phyloP scores from a whole-genome alignment of 495 filamentous ascomycete species.

The Penicillium silybi region DNA sequence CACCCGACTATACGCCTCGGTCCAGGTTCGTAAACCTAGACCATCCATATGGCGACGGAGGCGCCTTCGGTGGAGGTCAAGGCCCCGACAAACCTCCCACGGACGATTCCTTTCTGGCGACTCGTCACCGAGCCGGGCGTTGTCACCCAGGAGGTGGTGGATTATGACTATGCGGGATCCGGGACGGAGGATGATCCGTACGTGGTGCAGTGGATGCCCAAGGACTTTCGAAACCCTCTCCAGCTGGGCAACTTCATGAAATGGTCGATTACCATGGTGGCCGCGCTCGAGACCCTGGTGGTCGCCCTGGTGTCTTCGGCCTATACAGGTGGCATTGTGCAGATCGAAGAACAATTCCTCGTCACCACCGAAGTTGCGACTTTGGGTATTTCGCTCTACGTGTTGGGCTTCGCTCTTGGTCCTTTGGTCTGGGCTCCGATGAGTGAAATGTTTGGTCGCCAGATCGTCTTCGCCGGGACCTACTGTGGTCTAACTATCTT shows the following conservation, averaged over 20 bases:
- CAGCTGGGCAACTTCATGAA: slow-evolving; percentile 52
- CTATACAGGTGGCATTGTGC: slow-evolving; percentile 59
- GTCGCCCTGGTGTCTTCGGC: slow-evolving; percentile 70
- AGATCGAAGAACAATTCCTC: slow-evolving; percentile 53
- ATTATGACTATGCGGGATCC: slow-evolving; percentile 54
- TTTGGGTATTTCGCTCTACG: slow-evolving; percentile 65
- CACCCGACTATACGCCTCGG: too few species aligned
- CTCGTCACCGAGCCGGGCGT: slow-evolving; percentile 42
- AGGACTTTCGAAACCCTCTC: slow-evolving; percentile 65
- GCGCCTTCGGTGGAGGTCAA: slow-evolving; percentile 6
- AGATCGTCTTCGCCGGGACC: slow-evolving; percentile 61
- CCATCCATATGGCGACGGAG: slow-evolving; percentile 9
- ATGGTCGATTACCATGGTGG: slow-evolving; percentile 61
- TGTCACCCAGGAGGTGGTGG: slow-evolving; percentile 48
- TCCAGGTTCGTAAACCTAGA: too few species aligned
- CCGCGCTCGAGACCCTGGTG: slow-evolving; percentile 61
- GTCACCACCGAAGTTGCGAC: slow-evolving; percentile 52
- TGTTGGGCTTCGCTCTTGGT: slow-evolving; percentile 59
- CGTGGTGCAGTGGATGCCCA: slow-evolving; percentile 62
- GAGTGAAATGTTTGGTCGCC: slow-evolving; percentile 64
- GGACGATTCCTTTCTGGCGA: slow-evolving; percentile 28
- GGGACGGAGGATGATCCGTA: slow-evolving; percentile 69
- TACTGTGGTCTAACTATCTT: slow-evolving; percentile 59
- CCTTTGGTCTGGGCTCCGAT: slow-evolving; percentile 59
- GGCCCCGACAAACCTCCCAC: slow-evolving; percentile 6